phyloP scores from a whole-genome alignment of 202 grass and related monocot genomes.

The Carex arenaria region DNA sequence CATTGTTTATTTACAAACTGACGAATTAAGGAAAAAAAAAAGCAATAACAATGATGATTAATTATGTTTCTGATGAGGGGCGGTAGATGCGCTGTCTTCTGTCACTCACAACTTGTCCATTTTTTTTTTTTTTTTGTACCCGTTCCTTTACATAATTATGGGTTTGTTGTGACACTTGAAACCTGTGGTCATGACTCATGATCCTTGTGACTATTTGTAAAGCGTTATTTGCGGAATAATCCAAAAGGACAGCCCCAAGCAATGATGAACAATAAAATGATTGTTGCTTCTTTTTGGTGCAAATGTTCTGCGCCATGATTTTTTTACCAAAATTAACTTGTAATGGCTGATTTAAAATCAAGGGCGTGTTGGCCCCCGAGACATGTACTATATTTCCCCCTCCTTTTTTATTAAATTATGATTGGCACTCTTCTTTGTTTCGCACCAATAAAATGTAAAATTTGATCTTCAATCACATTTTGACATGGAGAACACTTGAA shows the following conservation, averaged over 20 bases:
- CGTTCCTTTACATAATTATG: background rate
- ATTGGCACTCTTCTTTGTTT: background rate
- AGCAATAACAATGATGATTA: conserved; percentile 24
- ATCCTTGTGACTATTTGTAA: background rate
- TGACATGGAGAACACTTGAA: too few relatives aligned
- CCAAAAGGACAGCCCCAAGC: background rate
- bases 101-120: conserved; percentile 14
- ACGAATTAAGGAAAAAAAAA: conserved; percentile 5
- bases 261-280: background rate
- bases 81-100: conserved; percentile 17
- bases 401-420: background rate
- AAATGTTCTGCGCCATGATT: background rate
- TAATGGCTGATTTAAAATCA: background rate
- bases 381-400: background rate
- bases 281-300: background rate
- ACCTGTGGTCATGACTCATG: background rate
- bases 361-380: background rate
- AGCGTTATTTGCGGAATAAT: background rate
- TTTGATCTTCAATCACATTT: too few relatives aligned
- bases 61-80: conserved; percentile 11
- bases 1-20: conserved; percentile 30
- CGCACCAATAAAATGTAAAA: too few relatives aligned
- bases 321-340: background rate
- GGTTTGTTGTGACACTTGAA: background rate
- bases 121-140: background rate